Conservation (phyloP, 163 green algal species). For the Coccomyxa subellipsoidea region DNA sequence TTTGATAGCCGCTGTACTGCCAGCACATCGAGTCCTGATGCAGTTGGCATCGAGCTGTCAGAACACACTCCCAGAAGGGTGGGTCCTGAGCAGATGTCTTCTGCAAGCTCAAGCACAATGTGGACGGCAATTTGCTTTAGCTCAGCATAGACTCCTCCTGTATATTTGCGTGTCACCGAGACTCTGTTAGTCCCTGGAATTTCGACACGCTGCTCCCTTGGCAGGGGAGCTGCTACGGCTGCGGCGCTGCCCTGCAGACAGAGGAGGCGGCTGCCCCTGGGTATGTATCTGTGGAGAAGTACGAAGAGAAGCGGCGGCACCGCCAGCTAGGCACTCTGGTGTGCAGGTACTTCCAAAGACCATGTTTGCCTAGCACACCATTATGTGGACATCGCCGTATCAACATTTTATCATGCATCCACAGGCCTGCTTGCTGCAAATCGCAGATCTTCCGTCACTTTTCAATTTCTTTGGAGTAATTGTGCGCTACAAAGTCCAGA, state of each 20-base stretch:
- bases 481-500: background rate
- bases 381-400: background rate
- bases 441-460: background rate
- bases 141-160: too few species aligned
- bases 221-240: conserved; percentile 4
- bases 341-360: background rate
- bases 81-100: too few species aligned
- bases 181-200: too few species aligned
- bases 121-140: too few species aligned
- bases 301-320: background rate
- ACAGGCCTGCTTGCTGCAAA: background rate
- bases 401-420: background rate
- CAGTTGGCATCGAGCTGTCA: too few species aligned
- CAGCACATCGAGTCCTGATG: too few species aligned
- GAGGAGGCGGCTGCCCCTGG: background rate
- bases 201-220: too few species aligned
- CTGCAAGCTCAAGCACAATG: too few species aligned
- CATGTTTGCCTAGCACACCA: background rate
- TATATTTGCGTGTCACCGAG: too few species aligned
- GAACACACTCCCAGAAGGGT: too few species aligned
- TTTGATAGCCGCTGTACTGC: too few species aligned
- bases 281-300: background rate
- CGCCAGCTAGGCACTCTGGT: background rate
- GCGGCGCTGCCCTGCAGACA: background rate
- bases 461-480: background rate